phyloP scores from a whole-genome alignment of 805 yeast species.

The Tetrapisispora pingtungensis region DNA sequence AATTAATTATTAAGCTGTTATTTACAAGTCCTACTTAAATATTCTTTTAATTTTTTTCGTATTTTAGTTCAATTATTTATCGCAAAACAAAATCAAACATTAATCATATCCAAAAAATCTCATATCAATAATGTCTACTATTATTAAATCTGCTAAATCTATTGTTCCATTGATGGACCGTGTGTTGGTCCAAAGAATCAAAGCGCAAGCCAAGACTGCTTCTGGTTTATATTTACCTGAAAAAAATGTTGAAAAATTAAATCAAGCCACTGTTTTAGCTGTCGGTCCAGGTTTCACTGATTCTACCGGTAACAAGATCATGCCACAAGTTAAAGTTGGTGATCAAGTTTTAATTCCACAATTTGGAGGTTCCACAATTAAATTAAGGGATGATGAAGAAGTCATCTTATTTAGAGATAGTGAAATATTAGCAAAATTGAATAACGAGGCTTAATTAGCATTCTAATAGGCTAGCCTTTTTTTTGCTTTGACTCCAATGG shows the following conservation, averaged over 20 bases:
- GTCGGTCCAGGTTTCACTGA: conserved; percentile 90
- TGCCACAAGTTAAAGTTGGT: conserved; percentile 74
- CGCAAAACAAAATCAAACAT: background rate
- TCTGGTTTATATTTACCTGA: conserved; percentile 92
- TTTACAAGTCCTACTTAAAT: too few species aligned
- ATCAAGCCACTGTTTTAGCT: conserved; percentile 85
- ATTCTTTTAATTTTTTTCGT: too few species aligned
- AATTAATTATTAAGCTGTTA: too few species aligned
- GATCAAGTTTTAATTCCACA: conserved; percentile 91
- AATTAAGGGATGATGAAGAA: conserved; percentile 65
- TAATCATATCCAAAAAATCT: too few species aligned
- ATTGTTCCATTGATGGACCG: conserved; percentile 92
- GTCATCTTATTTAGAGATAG: conserved; percentile 80
- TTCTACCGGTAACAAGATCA: conserved; percentile 60
- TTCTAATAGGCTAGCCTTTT: too few species aligned
- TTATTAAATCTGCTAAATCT: conserved; percentile 73
- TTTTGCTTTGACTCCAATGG: background rate
- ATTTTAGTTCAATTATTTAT: too few species aligned
- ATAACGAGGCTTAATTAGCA: conserved; percentile 36
- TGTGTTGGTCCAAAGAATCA: conserved; percentile 87
- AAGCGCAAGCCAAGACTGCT: conserved; percentile 84
- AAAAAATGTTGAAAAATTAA: conserved; percentile 88
- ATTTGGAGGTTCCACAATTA: conserved; percentile 86
- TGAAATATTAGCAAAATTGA: conserved; percentile 82
- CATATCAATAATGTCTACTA: conserved; percentile 43